Base-by-base conservation (phyloP, 2,329 filamentous ascomycete genomes). In the Aureobasidium uvarum region DNA sequence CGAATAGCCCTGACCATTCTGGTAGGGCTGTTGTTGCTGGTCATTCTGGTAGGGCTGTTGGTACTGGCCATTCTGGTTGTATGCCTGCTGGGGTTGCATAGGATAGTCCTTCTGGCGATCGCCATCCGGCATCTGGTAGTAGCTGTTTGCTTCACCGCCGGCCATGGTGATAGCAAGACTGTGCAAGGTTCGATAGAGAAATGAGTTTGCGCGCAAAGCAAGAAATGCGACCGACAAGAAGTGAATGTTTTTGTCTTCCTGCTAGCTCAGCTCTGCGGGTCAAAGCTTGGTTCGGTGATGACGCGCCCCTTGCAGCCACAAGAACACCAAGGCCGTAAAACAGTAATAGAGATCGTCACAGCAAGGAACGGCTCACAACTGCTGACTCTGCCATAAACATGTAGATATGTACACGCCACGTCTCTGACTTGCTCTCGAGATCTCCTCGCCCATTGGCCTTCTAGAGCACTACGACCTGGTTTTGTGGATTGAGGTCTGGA, bases 61-160 rank as follows among this genome's bases (percentile, higher is more conserved):
- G 16, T 58, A 58, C 73, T 71, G 70, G 46, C 67, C 54, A 62
- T 67, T 65, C 25, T 66, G 65, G n/a, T 54, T 50, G 43, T 55
- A 41, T 14, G 55, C 41, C 18, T 46, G 52, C 45, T 66, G 66
- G 11, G 66, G 62, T 43, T 62, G 59, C 59, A 62, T 62, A 45
- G 62, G 64, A 33, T 69, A 67, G 62, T 68, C 63, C 25, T 68
- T 62, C 56, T 33, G 58, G 46, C 65, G 63, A 33, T 68, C 66
- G 48, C 65, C 65, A 39, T 68, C 66, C 65, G 68, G 70, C 64
- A 68, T 68, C 41, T 70, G 72, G 68, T 80, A 80, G 69, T 80
- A 80, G 64, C 71, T 70, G 5, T 73, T 72, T 45, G 77, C 75
- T 70, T 78, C 74, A 59, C 72, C 72, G 25, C 66, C 65, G 25